A percentile compares a stretch with the other conserved stretches of the same genome.
phyloP scores from a whole-genome alignment of 768 basidiomycete species.

The Collybiopsis luxurians region DNA sequence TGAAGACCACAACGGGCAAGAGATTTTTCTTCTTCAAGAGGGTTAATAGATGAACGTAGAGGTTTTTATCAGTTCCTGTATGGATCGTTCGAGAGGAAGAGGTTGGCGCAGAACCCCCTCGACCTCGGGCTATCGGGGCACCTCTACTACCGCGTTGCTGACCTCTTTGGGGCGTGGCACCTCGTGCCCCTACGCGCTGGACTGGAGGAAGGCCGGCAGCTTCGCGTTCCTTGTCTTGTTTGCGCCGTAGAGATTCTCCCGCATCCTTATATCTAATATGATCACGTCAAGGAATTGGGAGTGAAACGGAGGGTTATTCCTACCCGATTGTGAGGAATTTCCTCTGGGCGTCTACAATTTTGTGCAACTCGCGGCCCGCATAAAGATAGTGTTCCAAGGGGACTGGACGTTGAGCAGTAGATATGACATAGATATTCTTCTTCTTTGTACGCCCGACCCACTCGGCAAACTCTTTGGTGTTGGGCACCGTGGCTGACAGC shows the following conservation, averaged over 20 bases:
- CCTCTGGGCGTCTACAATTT: conserved; percentile 84
- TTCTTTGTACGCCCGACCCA: conserved; percentile 99
- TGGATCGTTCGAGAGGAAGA: conserved; percentile 54
- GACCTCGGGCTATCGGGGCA: conserved; percentile 25
- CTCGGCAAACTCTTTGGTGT: conserved; percentile 96
- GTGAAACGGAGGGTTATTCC: conserved; percentile 9
- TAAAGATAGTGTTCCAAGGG: conserved; percentile 97
- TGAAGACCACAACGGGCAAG: conserved; percentile 94
- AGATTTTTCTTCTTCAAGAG: conserved; percentile 82
- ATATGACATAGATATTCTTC: conserved; percentile 99
- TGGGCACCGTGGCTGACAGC: conserved; percentile 95
- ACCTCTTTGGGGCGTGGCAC: conserved; percentile 55
- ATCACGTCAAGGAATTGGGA: conserved; percentile 2
- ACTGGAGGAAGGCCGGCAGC: conserved; percentile 89
- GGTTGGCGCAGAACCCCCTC: conserved; percentile 27
- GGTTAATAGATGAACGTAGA: conserved; percentile 90
- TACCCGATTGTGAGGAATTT: conserved; percentile 75
- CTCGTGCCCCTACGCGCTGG: conserved; percentile 80
- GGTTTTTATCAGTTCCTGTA: conserved; percentile 77
- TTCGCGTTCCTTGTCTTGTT: conserved; percentile 98
- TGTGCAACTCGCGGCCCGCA: conserved; percentile 89
- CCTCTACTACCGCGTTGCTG: conserved; percentile 52
- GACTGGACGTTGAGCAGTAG: conserved; percentile 92
- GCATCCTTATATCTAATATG: conserved; percentile 81
- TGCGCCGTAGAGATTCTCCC: conserved; percentile 81